Percentiles rank a stretch among this genome's conserved stretches.
Conservation (phyloP, 73 alveolate species). For the Blepharisma japonicum region DNA sequence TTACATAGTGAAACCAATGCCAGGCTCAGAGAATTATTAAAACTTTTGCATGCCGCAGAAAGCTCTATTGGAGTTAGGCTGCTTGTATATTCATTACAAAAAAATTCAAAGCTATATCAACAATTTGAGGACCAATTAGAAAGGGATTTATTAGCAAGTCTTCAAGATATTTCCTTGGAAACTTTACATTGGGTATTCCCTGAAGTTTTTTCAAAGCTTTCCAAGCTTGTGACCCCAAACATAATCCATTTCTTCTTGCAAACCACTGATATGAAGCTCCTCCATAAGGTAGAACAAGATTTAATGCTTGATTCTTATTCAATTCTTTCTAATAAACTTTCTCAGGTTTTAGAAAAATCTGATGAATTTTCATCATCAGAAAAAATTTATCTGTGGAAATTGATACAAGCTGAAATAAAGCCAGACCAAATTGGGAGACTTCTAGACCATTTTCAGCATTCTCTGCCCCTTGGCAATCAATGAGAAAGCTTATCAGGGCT, state of each 20-base stretch:
- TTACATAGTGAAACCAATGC: background rate
- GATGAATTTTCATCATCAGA: background rate
- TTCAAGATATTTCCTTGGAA: conserved; percentile 4
- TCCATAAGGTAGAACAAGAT: conserved; percentile 7
- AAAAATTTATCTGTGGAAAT: conserved; percentile 4
- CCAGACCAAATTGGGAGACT: background rate
- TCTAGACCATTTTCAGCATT: background rate
- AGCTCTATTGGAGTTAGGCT: conserved; percentile 23
- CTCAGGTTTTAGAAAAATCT: background rate
- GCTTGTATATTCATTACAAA: background rate
- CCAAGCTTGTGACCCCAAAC: background rate
- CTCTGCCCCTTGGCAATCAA: background rate
- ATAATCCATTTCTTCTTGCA: conserved; percentile 18
- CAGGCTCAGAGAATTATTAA: background rate
- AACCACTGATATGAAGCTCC: background rate
- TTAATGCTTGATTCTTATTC: background rate
- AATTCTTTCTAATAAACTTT: background rate
- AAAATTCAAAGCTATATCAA: background rate
- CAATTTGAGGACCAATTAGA: background rate
- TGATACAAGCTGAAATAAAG: background rate
- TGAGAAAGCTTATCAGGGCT: conserved; percentile 23
- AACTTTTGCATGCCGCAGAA: background rate
- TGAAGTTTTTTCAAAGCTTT: background rate
- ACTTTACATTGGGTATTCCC: background rate
- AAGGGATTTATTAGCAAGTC: background rate